These are phyloP conservation scores for Mucor circinelloides DNA, from an alignment of 371 early-diverging fungal species.

Conservation along the genomic window DNA sequence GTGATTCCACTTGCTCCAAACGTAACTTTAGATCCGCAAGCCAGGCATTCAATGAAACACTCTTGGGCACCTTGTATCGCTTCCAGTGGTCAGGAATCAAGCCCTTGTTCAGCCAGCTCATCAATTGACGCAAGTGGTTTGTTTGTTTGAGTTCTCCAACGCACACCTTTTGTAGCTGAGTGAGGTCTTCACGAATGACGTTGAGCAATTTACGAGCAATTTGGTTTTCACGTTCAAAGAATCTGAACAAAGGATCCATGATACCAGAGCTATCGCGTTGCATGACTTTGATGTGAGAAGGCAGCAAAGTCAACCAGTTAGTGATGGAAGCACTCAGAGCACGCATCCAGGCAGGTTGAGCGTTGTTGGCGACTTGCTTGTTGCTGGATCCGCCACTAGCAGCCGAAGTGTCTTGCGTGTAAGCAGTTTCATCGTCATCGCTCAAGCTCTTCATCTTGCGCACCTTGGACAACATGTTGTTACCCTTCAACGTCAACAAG, in stretches of 20 bases:
- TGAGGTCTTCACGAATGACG: constrained; percentile 70
- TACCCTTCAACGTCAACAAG: constrained; percentile 77
- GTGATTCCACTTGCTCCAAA: constrained; percentile 63
- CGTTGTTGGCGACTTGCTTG: constrained; percentile 28
- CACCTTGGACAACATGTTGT: constrained; percentile 78
- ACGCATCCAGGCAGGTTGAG: constrained; percentile 83
- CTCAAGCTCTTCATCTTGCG: constrained; percentile 81
- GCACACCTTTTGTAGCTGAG: constrained; percentile 67
- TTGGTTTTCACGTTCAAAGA: constrained; percentile 81
- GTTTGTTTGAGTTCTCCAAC: constrained; percentile 83
- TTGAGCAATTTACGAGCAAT: constrained; percentile 66
- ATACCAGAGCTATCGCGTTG: constrained; percentile 46
- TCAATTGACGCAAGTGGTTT: constrained; percentile 77
- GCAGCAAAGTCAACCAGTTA: constrained; percentile 67
- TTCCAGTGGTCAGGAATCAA: constrained; percentile 82
- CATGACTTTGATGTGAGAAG: constrained; percentile 49
- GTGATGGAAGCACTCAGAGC: constrained; percentile 54
- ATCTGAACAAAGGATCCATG: constrained; percentile 78
- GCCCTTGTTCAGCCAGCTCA: constrained; percentile 72
- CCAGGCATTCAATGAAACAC: constrained; percentile 69
- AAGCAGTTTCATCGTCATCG: constrained; percentile 82
- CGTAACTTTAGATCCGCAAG: constrained; percentile 74
- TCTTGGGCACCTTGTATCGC: constrained; percentile 71
- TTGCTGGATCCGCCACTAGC: not conserved
- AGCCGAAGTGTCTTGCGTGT: constrained; percentile 30